Percentiles rank a stretch among this genome's conserved stretches.
These are phyloP conservation scores for Podaxis pistillaris DNA, from an alignment of 768 basidiomycete species.

Conservation along the genomic window DNA sequence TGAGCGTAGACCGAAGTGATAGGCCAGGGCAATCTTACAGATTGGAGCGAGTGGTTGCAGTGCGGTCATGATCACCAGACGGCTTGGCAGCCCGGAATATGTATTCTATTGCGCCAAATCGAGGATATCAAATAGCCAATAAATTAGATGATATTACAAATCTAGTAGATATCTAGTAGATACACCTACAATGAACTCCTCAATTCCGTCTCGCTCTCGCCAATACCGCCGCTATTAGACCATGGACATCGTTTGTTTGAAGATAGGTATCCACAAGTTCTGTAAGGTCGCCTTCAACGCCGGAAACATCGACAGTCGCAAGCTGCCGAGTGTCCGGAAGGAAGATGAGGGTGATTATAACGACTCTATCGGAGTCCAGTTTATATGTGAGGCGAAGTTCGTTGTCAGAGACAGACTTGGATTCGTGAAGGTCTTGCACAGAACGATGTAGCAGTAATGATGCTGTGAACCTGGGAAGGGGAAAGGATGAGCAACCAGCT, in stretches of 20 bases:
- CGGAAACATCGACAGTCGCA: constrained; percentile 55
- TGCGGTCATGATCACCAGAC: neutral
- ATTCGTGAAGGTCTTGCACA: constrained; percentile 57
- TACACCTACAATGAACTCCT: neutral
- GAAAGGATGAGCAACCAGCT: neutral
- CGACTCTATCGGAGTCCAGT: constrained; percentile 31
- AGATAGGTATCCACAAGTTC: constrained; percentile 64
- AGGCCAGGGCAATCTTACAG: too few species aligned
- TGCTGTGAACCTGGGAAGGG: constrained; percentile 59
- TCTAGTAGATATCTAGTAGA: neutral
- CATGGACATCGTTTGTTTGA: constrained; percentile 62
- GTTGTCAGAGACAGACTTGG: constrained; percentile 66
- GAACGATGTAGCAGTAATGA: constrained; percentile 65
- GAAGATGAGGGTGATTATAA: constrained; percentile 59
- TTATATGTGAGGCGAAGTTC: constrained; percentile 72
- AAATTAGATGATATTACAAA: neutral
- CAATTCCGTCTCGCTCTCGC: constrained; percentile 34
- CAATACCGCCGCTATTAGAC: constrained; percentile 60
- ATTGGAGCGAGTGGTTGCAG: neutral
- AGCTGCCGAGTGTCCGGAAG: constrained; percentile 67
- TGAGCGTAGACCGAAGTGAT: too few species aligned
- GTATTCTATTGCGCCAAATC: neutral
- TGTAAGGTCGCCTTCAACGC: constrained; percentile 50
- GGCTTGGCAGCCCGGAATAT: neutral
- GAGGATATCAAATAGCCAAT: neutral